Evolutionary conservation across 768 basidiomycete species (phyloP).

Genomic region (Gloeostereum incarnatum): DNA sequence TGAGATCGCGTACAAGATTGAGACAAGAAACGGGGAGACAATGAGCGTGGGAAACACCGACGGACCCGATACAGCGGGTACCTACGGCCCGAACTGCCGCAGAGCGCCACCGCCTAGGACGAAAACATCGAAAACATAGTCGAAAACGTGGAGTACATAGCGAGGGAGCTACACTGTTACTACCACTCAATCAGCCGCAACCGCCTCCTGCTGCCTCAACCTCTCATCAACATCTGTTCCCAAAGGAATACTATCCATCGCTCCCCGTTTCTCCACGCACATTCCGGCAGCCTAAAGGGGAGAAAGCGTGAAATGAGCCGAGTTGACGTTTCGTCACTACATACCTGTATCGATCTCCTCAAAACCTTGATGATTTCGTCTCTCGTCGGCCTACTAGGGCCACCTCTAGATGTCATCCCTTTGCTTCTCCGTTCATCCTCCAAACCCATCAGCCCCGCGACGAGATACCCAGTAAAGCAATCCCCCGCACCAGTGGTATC

Average conservation of each 20-base stretch:
- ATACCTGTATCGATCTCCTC: constrained; percentile 31
- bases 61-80: too few relatives aligned
- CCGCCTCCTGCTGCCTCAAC: too few relatives aligned
- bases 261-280: constrained; percentile 48
- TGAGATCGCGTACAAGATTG: too few relatives aligned
- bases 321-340: constrained; percentile 5
- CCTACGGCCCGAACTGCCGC: too few relatives aligned
- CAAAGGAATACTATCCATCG: constrained; percentile 48
- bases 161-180: too few relatives aligned
- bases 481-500: constrained; percentile 63
- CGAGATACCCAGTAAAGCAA: constrained; percentile 54
- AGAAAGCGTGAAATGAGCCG: not conserved
- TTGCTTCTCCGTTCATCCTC: constrained; percentile 18
- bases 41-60: too few relatives aligned
- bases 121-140: too few relatives aligned
- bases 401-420: too few relatives aligned
- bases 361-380: constrained; percentile 24
- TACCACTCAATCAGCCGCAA: too few relatives aligned
- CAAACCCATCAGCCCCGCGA: constrained; percentile 41
- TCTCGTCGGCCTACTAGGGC: constrained; percentile 9
- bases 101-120: too few relatives aligned
- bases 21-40: too few relatives aligned
- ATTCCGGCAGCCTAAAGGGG: constrained; percentile 45
- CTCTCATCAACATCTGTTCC: constrained; percentile 25
- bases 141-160: too few relatives aligned